Conservation (phyloP, 148 eudicot genomes). For the Vaccinium darrowii region DNA sequence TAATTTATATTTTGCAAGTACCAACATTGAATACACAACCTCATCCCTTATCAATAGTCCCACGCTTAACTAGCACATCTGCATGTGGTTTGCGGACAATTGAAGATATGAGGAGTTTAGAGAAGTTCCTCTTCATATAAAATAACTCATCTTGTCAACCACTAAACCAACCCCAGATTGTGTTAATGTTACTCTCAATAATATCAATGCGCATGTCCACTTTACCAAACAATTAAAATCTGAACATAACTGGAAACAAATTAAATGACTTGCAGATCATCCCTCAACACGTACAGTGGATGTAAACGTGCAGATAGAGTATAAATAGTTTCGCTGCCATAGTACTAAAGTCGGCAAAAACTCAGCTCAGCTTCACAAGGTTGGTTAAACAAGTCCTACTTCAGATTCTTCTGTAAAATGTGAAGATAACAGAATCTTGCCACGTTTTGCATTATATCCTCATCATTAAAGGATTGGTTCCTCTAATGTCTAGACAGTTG, state of each 20-base stretch:
- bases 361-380: not conserved
- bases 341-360: not conserved
- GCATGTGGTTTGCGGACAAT: not conserved
- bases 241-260: not conserved
- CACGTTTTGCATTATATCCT: not conserved
- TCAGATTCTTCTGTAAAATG: not conserved
- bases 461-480: not conserved
- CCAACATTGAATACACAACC: conserved; percentile 5
- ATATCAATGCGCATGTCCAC: not conserved
- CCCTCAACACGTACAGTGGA: not conserved
- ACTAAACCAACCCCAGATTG: not conserved
- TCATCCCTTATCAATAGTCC: not conserved
- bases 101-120: not conserved
- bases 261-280: not conserved
- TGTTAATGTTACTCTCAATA: not conserved
- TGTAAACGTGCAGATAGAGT: not conserved
- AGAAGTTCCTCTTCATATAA: not conserved
- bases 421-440: not conserved
- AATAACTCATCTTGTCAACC: not conserved
- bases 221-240: conserved; percentile 1
- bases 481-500: not conserved
- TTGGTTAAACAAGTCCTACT: not conserved
- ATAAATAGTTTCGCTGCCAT: not conserved
- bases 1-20: not conserved
- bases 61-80: not conserved